Base-by-base conservation (phyloP, 2,329 filamentous ascomycete genomes). In the Diaporthe ilicicola region DNA sequence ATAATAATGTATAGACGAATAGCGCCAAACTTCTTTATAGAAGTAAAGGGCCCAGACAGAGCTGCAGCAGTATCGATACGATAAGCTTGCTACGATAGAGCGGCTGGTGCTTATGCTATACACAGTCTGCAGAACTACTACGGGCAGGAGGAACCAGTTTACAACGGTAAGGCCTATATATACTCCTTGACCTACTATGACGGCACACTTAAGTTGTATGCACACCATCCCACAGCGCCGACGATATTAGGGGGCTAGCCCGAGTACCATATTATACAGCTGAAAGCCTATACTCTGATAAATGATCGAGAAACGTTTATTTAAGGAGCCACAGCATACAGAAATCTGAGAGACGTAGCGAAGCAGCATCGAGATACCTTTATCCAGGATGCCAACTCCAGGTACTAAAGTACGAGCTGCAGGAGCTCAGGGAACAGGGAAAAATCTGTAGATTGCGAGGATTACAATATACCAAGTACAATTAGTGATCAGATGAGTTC, bases 181-280 rank as follows among this genome's bases (percentile, higher is more conserved):
- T 79, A 83, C 42, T 80, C 78, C 48, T 79, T 79, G 7, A 83
- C 73, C 2, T 85, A 85, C 71, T 75, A 82, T 51, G 69, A 68
- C 67, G 80, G 82, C 53, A 19, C 1, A 13, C 81, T 86, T 19
- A 73, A 78, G 72, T 71, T 85, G 61, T 84, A 80, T 70, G 77
- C 82, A 62, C 79, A 80, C 74, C 78, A 84, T 72, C 27, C 76
- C 65, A 80, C 77, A n/a, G 76, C 76, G 55, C 79, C 81, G 59
- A 74, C 67, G 12, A 75, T 24, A 27, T 70, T 76, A 61, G 78
- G 73, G 73, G 78, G 72, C 74, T 79, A 61, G 61, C 80, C 79
- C 8, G 79, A 80, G 75, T 85, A 84, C 75, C 77, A 84, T 62
- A 85, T 84, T 80, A 83, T 79, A 13, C 74, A 79, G 67, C 5